Evolutionary conservation across 192 early-diverging fungal genomes (phyloP), one percentile per base, ranked within the genome.

Genomic region (Rhizoclosmatium globosum): DNA sequence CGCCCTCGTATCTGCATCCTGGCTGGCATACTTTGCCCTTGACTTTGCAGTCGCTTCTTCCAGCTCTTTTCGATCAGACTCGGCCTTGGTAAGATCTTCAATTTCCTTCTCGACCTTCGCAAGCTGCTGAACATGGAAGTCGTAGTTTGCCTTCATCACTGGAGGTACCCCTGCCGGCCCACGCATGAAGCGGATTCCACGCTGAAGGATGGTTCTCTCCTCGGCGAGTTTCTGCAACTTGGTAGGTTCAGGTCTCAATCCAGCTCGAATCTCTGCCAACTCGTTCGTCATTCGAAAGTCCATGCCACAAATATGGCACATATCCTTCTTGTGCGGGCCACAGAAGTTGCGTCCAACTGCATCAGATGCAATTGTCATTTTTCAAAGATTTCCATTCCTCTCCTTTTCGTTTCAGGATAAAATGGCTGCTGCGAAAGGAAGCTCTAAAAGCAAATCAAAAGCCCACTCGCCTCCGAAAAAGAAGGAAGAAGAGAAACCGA

Each of bases 21-120:
- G 60, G 23, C 38, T 62, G 21, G 60, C 9, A 62, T 31, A 31
- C 60, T 62, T 39, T 39, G 19, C 21, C 60, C 21, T 62, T 4
- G 60, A 19, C 23, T 62, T 23, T 7, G 60, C 60, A 7, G 9
- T 9, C 4, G 60, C 60, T 62, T 19, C 60, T 31, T 19, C 60
- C 15, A 62, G 23, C 1, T 62, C 21, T 7, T 7, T 23, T 62
- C 7, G 38, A 6, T 7, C 60, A 62, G 60, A 9, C 19, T 62
- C 15, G 60, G 60, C 60, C 60, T 56, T 56, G 53, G 38, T 62
- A 4, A 62, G 23, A 0, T 62, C 60, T 19, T 7, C 60, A 62
- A 62, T 62, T 21, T 62, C 60, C 23, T 62, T 62, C 6, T 62
- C 23, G 15, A 39, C 60, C 23, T 62, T 62, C 11, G 60, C 60